Percentiles rank a stretch among this genome's conserved stretches.
Evolutionary conservation across 2,329 filamentous ascomycete species (phyloP).

Genomic region (Fusarium verticillioides): DNA sequence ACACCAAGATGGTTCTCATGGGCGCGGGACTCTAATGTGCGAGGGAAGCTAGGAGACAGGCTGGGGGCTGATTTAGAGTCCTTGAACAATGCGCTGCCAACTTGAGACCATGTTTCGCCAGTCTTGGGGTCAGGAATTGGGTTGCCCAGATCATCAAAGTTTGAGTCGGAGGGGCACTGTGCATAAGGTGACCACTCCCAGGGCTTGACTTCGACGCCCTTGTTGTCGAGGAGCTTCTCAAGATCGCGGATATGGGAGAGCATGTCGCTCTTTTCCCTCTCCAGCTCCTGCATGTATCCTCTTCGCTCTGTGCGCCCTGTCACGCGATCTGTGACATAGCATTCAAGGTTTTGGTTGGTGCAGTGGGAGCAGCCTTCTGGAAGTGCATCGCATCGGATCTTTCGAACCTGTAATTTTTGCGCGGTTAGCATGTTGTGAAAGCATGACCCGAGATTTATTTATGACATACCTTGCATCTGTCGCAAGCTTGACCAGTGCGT

Average conservation of each 20-base stretch:
- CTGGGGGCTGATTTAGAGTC: slow-evolving; percentile 40
- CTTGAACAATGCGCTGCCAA: slow-evolving; percentile 51
- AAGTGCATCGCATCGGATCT: slow-evolving; percentile 86
- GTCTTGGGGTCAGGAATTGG: slow-evolving; percentile 36
- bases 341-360: slow-evolving; percentile 78
- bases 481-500: slow-evolving; percentile 85
- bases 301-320: slow-evolving; percentile 82
- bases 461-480: slow-evolving; percentile 80
- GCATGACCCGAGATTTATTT: not conserved
- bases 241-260: slow-evolving; percentile 74
- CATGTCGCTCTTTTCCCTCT: slow-evolving; percentile 76
- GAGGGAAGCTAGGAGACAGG: slow-evolving; percentile 46
- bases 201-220: slow-evolving; percentile 70
- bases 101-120: slow-evolving; percentile 48
- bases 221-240: slow-evolving; percentile 70
- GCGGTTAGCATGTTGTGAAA: slow-evolving; percentile 12
- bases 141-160: slow-evolving; percentile 43
- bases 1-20: slow-evolving; percentile 75
- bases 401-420: slow-evolving; percentile 69
- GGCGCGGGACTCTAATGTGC: slow-evolving; percentile 54
- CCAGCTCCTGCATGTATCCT: slow-evolving; percentile 81
- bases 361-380: slow-evolving; percentile 87
- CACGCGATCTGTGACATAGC: slow-evolving; percentile 87
- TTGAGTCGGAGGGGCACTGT: slow-evolving; percentile 41
- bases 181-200: slow-evolving; percentile 52